Percentiles rank a stretch among this genome's conserved stretches.
Evolutionary conservation across 345 rosid species (phyloP).

Genomic region (Salix dunnii): DNA sequence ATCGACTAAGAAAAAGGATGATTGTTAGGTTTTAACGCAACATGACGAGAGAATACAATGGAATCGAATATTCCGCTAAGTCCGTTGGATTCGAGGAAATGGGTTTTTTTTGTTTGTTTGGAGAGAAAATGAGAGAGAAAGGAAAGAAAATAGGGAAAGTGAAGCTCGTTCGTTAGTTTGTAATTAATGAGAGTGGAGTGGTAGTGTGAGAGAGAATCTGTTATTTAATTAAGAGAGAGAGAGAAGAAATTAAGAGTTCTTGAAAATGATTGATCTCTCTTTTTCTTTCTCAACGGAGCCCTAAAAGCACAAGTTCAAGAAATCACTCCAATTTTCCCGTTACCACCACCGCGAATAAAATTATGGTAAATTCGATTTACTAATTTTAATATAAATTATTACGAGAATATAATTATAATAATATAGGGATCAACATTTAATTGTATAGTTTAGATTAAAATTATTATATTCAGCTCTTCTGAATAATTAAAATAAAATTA

Average conservation of each 20-base stretch:
- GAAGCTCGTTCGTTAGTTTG: not conserved
- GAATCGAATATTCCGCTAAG: not conserved
- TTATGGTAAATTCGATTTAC: not conserved
- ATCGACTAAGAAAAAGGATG: not conserved
- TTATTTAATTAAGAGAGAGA: not conserved
- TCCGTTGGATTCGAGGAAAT: not conserved
- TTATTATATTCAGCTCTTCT: too few relatives aligned
- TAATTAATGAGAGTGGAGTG: not conserved
- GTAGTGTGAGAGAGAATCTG: not conserved
- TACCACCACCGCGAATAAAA: not conserved
- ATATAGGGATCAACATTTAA: not conserved
- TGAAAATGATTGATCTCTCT: constrained; percentile 10
- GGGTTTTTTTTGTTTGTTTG: not conserved
- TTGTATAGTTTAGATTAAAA: too few relatives aligned
- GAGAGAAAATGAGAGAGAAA: constrained; percentile 7
- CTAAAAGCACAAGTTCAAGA: not conserved
- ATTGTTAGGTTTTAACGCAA: not conserved
- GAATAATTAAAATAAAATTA: too few relatives aligned
- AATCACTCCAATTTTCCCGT: not conserved
- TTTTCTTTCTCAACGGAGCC: not conserved
- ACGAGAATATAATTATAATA: not conserved
- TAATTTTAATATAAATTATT: not conserved
- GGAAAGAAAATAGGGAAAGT: not conserved
- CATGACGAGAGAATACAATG: constrained; percentile 7
- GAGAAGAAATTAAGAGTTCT: not conserved